Percentiles rank a stretch among this genome's conserved stretches.
Evolutionary conservation across 1,284 basidiomycete genomes (phyloP).

Genomic region (Thelephora terrestris): DNA sequence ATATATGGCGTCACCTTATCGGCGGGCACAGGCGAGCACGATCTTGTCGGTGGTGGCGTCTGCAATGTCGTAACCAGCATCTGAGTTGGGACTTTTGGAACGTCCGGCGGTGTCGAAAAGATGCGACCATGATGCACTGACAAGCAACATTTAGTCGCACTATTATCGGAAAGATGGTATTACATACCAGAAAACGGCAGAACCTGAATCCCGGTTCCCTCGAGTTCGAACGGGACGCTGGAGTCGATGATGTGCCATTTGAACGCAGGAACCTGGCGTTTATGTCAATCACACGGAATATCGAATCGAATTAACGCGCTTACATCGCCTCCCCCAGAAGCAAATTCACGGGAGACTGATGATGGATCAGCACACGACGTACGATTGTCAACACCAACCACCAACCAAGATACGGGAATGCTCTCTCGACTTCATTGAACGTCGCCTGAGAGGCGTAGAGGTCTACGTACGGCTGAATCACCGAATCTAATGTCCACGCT

Average conservation of each 20-base stretch:
- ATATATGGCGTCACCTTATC: slow-evolving; percentile 48
- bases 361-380: no score
- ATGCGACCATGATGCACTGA: slow-evolving; percentile 59
- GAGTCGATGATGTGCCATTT: slow-evolving; percentile 71
- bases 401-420: slow-evolving; percentile 60
- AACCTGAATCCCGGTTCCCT: slow-evolving; percentile 48
- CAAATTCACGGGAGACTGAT: slow-evolving; percentile 58
- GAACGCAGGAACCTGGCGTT: slow-evolving; percentile 58
- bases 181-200: slow-evolving; percentile 56
- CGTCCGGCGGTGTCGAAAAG: slow-evolving; percentile 32
- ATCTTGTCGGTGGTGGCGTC: slow-evolving; percentile 6
- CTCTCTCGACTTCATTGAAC: slow-evolving; percentile 49
- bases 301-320: slow-evolving; percentile 15
- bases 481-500: slow-evolving; percentile 66
- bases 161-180: background rate
- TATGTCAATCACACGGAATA: background rate
- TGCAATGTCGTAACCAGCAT: no score
- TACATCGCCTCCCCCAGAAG: slow-evolving; percentile 73
- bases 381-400: background rate
- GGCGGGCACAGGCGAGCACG: slow-evolving; percentile 8
- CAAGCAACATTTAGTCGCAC: slow-evolving; percentile 1
- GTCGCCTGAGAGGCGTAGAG: slow-evolving; percentile 61
- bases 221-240: slow-evolving; percentile 51
- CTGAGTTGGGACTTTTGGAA: slow-evolving; percentile 6
- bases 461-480: slow-evolving; percentile 65